These are phyloP conservation scores for Ogataea paraovalis DNA, from an alignment of 805 yeast species.

Conservation along the genomic window DNA sequence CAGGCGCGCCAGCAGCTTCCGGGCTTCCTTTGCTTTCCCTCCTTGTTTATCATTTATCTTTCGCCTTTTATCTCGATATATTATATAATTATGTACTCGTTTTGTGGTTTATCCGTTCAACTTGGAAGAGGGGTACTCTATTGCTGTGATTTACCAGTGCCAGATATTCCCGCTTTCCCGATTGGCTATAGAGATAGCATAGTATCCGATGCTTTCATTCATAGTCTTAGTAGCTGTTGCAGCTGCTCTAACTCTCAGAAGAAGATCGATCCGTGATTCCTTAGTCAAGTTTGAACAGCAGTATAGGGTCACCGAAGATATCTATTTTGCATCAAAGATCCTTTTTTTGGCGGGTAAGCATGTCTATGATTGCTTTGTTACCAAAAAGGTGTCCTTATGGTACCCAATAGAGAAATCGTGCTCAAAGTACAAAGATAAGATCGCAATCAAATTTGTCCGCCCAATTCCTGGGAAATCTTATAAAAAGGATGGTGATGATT, in stretches of 20 bases:
- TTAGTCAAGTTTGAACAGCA: slow-evolving; percentile 35
- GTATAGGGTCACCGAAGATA: slow-evolving; percentile 47
- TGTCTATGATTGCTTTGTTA: slow-evolving; percentile 29
- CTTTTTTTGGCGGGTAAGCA: slow-evolving; percentile 39
- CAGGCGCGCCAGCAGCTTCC: too few relatives aligned
- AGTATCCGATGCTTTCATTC: neutral
- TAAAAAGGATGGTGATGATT: slow-evolving; percentile 43
- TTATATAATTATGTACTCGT: too few relatives aligned
- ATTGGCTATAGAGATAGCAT: too few relatives aligned
- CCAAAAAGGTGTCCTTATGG: slow-evolving; percentile 60
- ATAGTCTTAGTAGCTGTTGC: neutral
- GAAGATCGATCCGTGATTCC: neutral
- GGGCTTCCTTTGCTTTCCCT: too few relatives aligned
- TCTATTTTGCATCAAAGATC: slow-evolving; percentile 44
- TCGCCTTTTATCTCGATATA: too few relatives aligned
- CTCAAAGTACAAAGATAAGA: slow-evolving; percentile 41
- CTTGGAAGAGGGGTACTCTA: too few relatives aligned
- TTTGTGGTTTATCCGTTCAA: too few relatives aligned
- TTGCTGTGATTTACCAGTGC: too few relatives aligned
- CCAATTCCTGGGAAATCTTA: slow-evolving; percentile 36
- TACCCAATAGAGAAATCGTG: slow-evolving; percentile 62
- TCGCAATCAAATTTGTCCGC: slow-evolving; percentile 63
- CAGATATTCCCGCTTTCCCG: too few relatives aligned
- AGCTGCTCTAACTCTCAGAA: neutral
- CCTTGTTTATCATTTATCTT: too few relatives aligned